Evolutionary conservation across 2,329 filamentous ascomycete genomes (phyloP).

Genomic region (Verticillium tricorpus): DNA sequence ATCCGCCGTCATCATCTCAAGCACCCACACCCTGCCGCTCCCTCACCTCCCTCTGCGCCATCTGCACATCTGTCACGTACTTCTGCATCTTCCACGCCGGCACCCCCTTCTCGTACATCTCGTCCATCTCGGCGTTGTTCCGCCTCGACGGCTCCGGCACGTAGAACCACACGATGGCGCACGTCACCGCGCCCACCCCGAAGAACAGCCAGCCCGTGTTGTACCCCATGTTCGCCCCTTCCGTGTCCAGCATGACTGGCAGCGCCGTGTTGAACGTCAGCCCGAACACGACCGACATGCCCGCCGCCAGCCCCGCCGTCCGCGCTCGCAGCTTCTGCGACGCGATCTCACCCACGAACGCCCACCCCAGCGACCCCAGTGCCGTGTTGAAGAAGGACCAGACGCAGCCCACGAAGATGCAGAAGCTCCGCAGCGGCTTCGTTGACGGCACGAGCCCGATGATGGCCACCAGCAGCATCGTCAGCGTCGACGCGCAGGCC

Average conservation of each 20-base stretch:
- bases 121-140: too few relatives aligned
- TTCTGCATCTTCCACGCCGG: too few relatives aligned
- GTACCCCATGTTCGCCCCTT: constrained; percentile 24
- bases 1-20: too few relatives aligned
- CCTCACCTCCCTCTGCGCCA: too few relatives aligned
- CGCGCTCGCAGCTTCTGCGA: constrained; percentile 26
- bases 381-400: constrained; percentile 14
- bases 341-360: constrained; percentile 28
- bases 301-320: constrained; percentile 24
- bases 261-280: constrained; percentile 17
- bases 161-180: constrained; percentile 19
- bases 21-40: too few relatives aligned
- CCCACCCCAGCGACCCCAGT: constrained; percentile 15
- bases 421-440: constrained; percentile 8
- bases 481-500: constrained; percentile 6
- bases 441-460: constrained; percentile 11
- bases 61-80: too few relatives aligned
- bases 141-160: too few relatives aligned
- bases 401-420: constrained; percentile 17
- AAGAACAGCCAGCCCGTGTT: constrained; percentile 26
- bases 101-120: too few relatives aligned
- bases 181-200: constrained; percentile 19
- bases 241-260: constrained; percentile 25
- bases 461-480: constrained; percentile 14
- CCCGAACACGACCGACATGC: constrained; percentile 17